Percentiles rank a stretch among this genome's conserved stretches.
Evolutionary conservation across 129 eudicot species (phyloP).

Genomic region (Helichrysum umbraculigerum): DNA sequence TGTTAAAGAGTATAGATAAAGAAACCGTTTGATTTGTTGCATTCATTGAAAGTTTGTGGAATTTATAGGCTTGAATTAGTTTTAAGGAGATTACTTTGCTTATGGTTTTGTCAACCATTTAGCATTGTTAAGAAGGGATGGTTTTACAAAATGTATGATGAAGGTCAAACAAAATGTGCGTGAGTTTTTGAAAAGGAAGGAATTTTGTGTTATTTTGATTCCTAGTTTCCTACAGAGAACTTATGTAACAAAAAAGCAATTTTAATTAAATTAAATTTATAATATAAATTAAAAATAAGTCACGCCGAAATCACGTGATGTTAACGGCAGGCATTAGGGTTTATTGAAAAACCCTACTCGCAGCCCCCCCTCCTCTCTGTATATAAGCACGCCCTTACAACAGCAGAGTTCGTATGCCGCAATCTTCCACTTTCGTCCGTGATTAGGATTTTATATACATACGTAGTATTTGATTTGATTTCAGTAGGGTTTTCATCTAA

Average conservation of each 20-base stretch:
- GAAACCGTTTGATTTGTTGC: not conserved
- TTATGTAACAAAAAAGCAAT: too few species aligned
- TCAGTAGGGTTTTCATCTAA: not conserved
- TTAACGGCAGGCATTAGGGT: too few species aligned
- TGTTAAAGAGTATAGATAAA: slow-evolving; percentile 14
- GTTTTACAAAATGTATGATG: slow-evolving; percentile 19
- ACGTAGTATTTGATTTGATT: too few species aligned
- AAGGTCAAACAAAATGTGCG: slow-evolving; percentile 20
- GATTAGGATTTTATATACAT: not conserved
- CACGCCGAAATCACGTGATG: too few species aligned
- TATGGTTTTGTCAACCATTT: slow-evolving; percentile 41
- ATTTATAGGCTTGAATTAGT: slow-evolving; percentile 39
- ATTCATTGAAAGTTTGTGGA: slow-evolving; percentile 11
- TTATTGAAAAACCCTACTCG: too few species aligned
- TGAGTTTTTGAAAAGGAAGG: slow-evolving; percentile 42
- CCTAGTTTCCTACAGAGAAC: slow-evolving; percentile 24
- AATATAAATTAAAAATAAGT: too few species aligned
- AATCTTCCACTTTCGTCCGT: not conserved
- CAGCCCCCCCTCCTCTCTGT: not conserved
- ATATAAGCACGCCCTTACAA: not conserved
- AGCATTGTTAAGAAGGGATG: slow-evolving; percentile 28
- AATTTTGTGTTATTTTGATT: slow-evolving; percentile 40
- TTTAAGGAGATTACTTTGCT: slow-evolving; percentile 36
- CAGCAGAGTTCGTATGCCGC: not conserved
- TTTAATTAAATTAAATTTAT: too few species aligned